Base-by-base conservation (phyloP, 257 asterid genomes). In the Lycium ferocissimum region DNA sequence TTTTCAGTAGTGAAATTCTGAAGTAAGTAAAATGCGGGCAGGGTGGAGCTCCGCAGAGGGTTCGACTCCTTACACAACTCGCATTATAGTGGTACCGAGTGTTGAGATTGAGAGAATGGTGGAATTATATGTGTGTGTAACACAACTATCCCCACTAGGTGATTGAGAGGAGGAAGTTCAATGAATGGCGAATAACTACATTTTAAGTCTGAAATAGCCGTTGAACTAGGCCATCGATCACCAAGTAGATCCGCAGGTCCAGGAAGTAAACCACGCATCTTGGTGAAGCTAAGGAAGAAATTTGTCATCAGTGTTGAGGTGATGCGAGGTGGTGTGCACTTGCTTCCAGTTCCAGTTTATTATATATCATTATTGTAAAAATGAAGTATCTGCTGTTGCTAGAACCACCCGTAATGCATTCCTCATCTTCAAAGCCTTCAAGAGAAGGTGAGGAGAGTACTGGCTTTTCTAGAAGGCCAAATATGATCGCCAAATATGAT, bases 401-500 rank as follows among this genome's bases (percentile, higher is more conserved):
- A 69, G 94, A 91, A 80, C 91, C 93, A 26, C 83, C 84, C 0
- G 93, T 86, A 78, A 86, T 76, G 84, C 91, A 86, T 22, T 89
- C 91, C 65, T 85, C 91, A 22, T 90, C 93, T 20, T 92, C 89
- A 56, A 90, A 88, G 20, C 94, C 92, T 53, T 91, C 87, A 26
- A 91, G 93, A 53, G 93, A 88, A 12, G 94, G 82, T 72, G 90
- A 1, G 97, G 93, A 2, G 94, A 89, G 83, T 94, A 70, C 53
- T 70, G 98, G 40, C 91, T 1, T 86, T 80, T 13, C 98, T 96
- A 43, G 91, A 95, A 6, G 98, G 90, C 81, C 94, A 87, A 26
- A 94, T 87, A 83, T 93, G 97, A 81, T 94, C 95, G 90, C 81
- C 94, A 87, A 26, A 94, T 87, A 83, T 93, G 97, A 81, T 94